Base-by-base conservation (phyloP, 495 filamentous ascomycete genomes). In the Podospora anserina region DNA sequence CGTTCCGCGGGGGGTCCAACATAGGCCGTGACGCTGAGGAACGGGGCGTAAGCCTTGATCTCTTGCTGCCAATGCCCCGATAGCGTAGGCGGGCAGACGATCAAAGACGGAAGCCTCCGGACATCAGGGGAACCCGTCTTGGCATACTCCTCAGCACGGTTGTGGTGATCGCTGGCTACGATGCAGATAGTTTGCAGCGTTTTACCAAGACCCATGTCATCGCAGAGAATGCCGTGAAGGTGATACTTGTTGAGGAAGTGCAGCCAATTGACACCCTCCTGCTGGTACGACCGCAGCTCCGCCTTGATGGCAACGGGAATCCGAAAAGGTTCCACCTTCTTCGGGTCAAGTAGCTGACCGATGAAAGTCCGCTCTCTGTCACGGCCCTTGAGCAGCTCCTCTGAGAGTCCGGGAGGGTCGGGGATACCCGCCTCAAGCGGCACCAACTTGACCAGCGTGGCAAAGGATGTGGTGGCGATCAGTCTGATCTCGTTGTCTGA, bases 51-150 rank as follows among this genome's bases (percentile, higher is more conserved):
- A 44, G 91, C 88, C 74, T 90, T 91, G 75, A 99, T 92, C 77
- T 99, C 95, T 74, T 98, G 95, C 78, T 97, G 92, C 95, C 95
- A 99, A 78, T 99, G 95, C 7, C 95, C 95, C 13, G 95, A 97
- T n/a, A 99, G 86, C 0, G 96, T 97, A 2, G 95, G 94, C 15
- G 95, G 95, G 74, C 95, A 99, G 64, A 99, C 88, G 68, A 99
- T 97, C 63, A 99, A 84, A 27, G 94, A 97, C 3, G 96, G 94
- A 2, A 97, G 82, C 66, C 87, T 89, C 44, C 93, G 86, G 32
- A 87, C 84, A 74, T 99, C 94, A 9, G 86, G 82, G 18, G 90
- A 84, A 63, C 88, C 84, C 1, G 93, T 95, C 77, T 88, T 91
- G 61, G 86, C 87, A 72, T 88, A 97, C 76, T 97, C 93, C 74